Evolutionary conservation across 805 yeast genomes (phyloP).

Genomic region (Cyberlindnera euphorbiae): DNA sequence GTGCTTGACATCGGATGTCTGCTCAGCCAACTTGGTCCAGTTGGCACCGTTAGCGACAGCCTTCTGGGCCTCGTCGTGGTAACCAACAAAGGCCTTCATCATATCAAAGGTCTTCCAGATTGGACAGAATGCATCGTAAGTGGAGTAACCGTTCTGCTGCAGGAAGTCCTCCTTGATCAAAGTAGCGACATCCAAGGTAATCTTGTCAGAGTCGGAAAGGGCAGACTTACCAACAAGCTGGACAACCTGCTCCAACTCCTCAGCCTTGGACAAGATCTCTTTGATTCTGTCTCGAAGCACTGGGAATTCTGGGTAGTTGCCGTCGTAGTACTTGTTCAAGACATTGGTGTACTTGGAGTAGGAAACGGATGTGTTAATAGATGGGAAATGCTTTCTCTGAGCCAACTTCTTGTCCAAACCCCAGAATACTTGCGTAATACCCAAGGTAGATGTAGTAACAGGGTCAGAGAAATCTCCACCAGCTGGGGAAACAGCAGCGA

Average conservation of each 20-base stretch:
- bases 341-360: conserved; percentile 94
- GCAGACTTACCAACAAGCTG: conserved; percentile 99
- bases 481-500: conserved; percentile 99
- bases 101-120: conserved; percentile 97
- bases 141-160: conserved; percentile 98
- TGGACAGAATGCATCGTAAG: conserved; percentile 98
- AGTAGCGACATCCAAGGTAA: conserved; percentile 86
- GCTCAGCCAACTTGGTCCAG: conserved; percentile 89
- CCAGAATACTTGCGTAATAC: conserved; percentile 99
- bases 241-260: conserved; percentile 97
- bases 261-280: conserved; percentile 94
- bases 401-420: conserved; percentile 98
- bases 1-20: conserved; percentile 89
- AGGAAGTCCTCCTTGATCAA: conserved; percentile 96
- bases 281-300: conserved; percentile 82
- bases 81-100: conserved; percentile 93
- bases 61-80: conserved; percentile 96
- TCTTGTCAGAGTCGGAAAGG: conserved; percentile 92
- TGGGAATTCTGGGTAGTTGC: conserved; percentile 88
- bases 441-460: conserved; percentile 95
- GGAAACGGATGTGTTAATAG: conserved; percentile 92
- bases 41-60: conserved; percentile 90
- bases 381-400: conserved; percentile 99
- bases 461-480: conserved; percentile 99
- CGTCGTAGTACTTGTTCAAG: conserved; percentile 78